Base-by-base conservation (phyloP, 805 yeast genomes). In the Candida quercuum region DNA sequence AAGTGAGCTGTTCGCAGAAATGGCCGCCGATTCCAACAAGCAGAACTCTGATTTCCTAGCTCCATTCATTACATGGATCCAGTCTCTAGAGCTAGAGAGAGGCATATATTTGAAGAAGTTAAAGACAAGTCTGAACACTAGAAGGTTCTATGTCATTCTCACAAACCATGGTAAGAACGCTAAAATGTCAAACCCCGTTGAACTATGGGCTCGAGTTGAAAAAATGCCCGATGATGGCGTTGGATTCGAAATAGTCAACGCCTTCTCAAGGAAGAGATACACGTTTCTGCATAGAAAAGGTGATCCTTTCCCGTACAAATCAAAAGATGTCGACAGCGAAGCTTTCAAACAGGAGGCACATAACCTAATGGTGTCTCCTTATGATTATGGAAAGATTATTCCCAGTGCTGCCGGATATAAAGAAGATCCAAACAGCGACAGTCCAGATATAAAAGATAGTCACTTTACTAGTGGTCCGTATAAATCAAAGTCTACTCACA, bases 191-290 rank as follows among this genome's bases (percentile, higher is more conserved):
- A 36, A 37, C 7, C 41, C 41, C 9, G 28, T 40, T 12, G 5
- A 11, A 2, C 16, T 36, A 5, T 42, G 39, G 39, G 43, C 39
- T 6, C 39, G 39, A 14, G 36, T 42, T n/a, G 32, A 28, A 16
- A 30, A 19, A 19, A 14, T 41, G 10, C n/a, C 20, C 7, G 31
- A 27, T 8, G 21, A 36, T 28, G 13, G n/a, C 12, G 32, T 39
- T 5, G 38, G 39, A 16, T 23, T 42, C n/a, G 46, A 39, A 33
- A 18, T 37, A 12, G 37, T 42, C 6, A 28, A 42, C 23, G 12
- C 33, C 6, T n/a, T 14, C n/a, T 11, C 12, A 7, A 21, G 16
- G 10, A 28, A 36, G 34, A 12, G 36, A 19, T 32, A 22, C 20
- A 4, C 3, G 5, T 32, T 32, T n/a, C 21, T 22, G 15, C 17